Evolutionary conservation across 139 green algal species (phyloP), one percentile per base, ranked within the genome.

Genomic region (Chlamydomonas eustigma): DNA sequence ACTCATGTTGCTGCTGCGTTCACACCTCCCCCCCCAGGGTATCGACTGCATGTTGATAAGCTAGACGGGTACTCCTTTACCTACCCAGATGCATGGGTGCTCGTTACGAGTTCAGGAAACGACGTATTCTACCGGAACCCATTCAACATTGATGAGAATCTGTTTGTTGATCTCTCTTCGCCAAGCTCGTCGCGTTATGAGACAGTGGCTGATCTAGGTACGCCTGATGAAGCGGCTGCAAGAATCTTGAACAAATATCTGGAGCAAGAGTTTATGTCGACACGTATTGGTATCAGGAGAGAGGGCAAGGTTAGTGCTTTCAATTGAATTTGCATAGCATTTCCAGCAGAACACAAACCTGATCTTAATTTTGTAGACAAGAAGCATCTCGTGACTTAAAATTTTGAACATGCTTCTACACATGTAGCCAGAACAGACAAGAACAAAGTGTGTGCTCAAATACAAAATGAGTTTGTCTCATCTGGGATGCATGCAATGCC

Each of bases 221-320:
- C 76, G 1, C 92, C 94, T 0, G 37, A 92, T 32, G 83, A 92
- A 5, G 92, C 93, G 1, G 94, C 91, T 2, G 50, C 90, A 22
- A 37, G 64, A 2, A 70, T 90, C 0, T 50, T 93, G 63, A 76
- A 91, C 44, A 88, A 95, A 83, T 97, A 90, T 77, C 72, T 98
- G 32, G 88, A 81, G 39, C 86, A 91, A 70, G 95, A 99, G 84
- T 97, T 97, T 75, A 97, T 98, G 93, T 97, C 90, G 39, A 98
- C 95, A 3, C 87, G 95, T 2, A 78, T 99, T 25, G 86, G 86
- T 68, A 86, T 90, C 32, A 52, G 38, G 38, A 80, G 86, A 8
- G 81, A 87, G 64, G 86, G 86, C n/a, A 69, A 85, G 31, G 52
- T 88, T 2, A 39, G 31, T 5, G 58, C 58, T 32, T 52, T 39